These are phyloP conservation scores for Wickerhamiella occidentalis DNA, from an alignment of 805 yeast genomes.

Conservation along the genomic window DNA sequence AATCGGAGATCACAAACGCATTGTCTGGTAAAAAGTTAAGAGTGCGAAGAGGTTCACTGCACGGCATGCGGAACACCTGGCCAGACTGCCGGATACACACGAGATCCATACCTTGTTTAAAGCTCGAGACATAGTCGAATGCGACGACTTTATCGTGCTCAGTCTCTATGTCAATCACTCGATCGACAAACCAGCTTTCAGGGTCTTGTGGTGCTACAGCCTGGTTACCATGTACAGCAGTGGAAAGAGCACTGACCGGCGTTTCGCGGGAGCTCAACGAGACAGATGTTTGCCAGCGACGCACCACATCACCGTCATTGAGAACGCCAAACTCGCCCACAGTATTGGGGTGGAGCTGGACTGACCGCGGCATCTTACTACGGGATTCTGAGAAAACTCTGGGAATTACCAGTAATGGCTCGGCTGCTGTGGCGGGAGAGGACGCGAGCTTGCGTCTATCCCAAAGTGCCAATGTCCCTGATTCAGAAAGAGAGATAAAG, in stretches of 20 bases:
- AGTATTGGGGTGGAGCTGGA: constrained; percentile 40
- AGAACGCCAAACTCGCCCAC: constrained; percentile 67
- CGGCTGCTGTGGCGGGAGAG: constrained; percentile 11
- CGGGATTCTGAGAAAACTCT: constrained; percentile 19
- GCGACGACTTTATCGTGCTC: constrained; percentile 73
- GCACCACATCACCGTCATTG: constrained; percentile 61
- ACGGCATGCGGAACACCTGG: constrained; percentile 68
- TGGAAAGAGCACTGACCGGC: constrained; percentile 15
- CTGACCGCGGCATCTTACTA: constrained; percentile 17
- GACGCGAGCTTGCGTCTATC: constrained; percentile 25
- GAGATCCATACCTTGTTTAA: constrained; percentile 43
- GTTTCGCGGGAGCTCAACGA: constrained; percentile 12
- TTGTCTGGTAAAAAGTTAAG: constrained; percentile 51
- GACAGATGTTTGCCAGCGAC: constrained; percentile 56
- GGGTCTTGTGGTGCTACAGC: constrained; percentile 19
- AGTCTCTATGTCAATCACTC: constrained; percentile 62
- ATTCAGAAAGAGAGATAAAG: constrained; percentile 69
- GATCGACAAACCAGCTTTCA: constrained; percentile 59
- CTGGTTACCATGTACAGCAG: constrained; percentile 10
- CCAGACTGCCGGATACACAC: constrained; percentile 90
- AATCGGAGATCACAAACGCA: constrained; percentile 21
- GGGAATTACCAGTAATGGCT: constrained; percentile 20
- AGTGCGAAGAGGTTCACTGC: constrained; percentile 51
- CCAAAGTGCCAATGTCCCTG: constrained; percentile 68
- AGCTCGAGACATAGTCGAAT: constrained; percentile 55